Conservation (phyloP, 176 grass and related monocot species). For the Alopecurus myosuroides region DNA sequence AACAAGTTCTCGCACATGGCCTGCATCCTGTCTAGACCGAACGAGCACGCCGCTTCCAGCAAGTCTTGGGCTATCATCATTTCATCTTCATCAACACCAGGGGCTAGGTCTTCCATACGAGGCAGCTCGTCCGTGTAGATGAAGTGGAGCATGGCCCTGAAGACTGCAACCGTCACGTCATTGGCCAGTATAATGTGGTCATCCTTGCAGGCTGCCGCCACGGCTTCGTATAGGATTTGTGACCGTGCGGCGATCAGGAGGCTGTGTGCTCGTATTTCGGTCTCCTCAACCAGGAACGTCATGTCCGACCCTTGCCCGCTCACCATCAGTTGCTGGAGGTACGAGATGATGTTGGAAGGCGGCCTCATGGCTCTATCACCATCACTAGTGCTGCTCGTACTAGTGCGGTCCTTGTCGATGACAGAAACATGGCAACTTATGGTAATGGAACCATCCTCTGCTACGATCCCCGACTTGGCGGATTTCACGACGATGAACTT, state of each 20-base stretch:
- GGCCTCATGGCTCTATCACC: not conserved
- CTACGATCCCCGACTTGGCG: not conserved
- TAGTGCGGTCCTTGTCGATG: not conserved
- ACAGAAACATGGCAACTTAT: not conserved
- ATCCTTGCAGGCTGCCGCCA: not conserved
- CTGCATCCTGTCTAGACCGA: too few relatives aligned
- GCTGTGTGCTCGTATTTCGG: not conserved
- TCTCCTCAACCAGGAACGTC: not conserved
- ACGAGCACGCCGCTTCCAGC: too few relatives aligned
- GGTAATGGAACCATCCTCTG: not conserved
- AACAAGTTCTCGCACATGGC: not conserved
- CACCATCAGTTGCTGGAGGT: not conserved
- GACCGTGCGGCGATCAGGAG: not conserved
- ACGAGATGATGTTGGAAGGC: not conserved
- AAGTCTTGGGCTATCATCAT: too few relatives aligned
- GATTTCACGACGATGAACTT: not conserved
- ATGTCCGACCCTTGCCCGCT: not conserved
- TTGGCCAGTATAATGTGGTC: not conserved
- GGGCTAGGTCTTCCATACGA: not conserved
- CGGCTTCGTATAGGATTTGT: not conserved
- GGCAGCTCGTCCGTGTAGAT: not conserved
- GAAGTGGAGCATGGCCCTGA: not conserved
- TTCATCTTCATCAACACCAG: too few relatives aligned
- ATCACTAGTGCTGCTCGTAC: not conserved
- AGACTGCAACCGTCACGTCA: not conserved